Percentiles rank a stretch among this genome's conserved stretches.
phyloP scores from a whole-genome alignment of 345 rosid species.

The Microthlaspi erraticum region DNA sequence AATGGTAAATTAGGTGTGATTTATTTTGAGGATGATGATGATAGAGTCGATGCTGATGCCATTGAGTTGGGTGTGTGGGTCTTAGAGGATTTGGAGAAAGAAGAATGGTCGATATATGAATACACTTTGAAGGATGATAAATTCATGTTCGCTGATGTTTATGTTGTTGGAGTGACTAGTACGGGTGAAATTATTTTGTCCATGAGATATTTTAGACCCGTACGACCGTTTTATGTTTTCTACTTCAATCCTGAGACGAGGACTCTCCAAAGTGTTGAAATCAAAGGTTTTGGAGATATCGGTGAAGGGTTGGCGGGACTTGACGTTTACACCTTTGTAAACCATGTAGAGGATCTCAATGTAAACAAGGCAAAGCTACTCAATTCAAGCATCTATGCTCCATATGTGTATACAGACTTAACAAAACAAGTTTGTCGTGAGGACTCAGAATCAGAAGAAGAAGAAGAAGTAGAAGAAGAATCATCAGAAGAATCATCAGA shows the following conservation, averaged over 20 bases:
- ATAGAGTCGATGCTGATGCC: not conserved
- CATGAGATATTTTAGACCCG: not conserved
- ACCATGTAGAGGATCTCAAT: not conserved
- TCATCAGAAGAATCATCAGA: too few relatives aligned
- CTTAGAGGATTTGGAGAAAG: not conserved
- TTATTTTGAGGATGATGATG: too few relatives aligned
- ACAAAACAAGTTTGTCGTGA: too few relatives aligned
- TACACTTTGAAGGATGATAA: not conserved
- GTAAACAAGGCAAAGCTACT: not conserved
- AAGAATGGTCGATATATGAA: not conserved
- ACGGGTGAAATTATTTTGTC: not conserved
- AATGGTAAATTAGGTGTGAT: too few relatives aligned
- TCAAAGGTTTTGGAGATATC: too few relatives aligned
- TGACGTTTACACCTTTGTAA: not conserved
- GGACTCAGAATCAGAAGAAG: not conserved
- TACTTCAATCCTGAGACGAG: too few relatives aligned
- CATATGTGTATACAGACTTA: not conserved
- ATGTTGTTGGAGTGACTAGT: too few relatives aligned
- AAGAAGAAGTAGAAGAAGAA: not conserved
- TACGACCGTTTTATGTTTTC: too few relatives aligned
- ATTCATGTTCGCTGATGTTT: too few relatives aligned
- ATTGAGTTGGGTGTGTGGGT: not conserved
- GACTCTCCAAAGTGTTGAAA: too few relatives aligned
- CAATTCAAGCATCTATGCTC: not conserved
- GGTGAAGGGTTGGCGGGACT: too few relatives aligned